phyloP scores from a whole-genome alignment of 257 asterid genomes.

The Apocynum venetum region DNA sequence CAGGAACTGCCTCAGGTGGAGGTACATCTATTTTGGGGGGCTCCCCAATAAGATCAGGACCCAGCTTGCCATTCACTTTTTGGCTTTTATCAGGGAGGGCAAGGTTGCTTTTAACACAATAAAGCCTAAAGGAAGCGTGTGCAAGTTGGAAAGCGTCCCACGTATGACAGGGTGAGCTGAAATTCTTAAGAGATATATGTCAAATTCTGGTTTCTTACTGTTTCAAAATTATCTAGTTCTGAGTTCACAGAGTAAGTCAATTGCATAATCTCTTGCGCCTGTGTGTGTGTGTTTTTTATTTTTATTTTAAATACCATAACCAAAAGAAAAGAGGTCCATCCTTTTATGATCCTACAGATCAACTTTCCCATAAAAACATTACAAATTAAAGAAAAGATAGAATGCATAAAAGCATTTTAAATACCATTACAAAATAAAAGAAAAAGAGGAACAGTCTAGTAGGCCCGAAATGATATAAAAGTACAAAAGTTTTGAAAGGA shows the following conservation, averaged over 20 bases:
- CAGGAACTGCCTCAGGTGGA: constrained; percentile 58
- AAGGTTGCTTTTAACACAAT: constrained; percentile 51
- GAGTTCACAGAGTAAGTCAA: background rate
- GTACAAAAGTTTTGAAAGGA: background rate
- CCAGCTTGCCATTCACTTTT: constrained; percentile 38
- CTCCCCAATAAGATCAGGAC: constrained; percentile 78
- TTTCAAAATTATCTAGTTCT: background rate
- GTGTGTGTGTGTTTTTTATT: background rate
- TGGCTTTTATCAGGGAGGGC: constrained; percentile 38
- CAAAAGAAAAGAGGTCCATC: background rate
- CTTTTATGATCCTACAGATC: background rate
- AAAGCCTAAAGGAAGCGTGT: constrained; percentile 83
- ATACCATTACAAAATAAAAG: background rate
- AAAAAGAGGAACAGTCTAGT: background rate
- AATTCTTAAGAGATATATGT: constrained; percentile 17
- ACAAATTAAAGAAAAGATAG: background rate
- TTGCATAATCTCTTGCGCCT: background rate
- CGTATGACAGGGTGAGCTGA: constrained; percentile 84
- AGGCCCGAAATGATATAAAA: background rate
- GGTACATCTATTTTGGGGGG: constrained; percentile 66
- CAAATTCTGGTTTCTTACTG: background rate
- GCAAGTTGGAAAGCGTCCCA: constrained; percentile 98
- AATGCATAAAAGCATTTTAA: background rate
- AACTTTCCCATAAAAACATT: background rate
- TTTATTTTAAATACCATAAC: too few species aligned